Conservation (phyloP, 805 yeast genomes). For the Candida khao-thaluensis region DNA sequence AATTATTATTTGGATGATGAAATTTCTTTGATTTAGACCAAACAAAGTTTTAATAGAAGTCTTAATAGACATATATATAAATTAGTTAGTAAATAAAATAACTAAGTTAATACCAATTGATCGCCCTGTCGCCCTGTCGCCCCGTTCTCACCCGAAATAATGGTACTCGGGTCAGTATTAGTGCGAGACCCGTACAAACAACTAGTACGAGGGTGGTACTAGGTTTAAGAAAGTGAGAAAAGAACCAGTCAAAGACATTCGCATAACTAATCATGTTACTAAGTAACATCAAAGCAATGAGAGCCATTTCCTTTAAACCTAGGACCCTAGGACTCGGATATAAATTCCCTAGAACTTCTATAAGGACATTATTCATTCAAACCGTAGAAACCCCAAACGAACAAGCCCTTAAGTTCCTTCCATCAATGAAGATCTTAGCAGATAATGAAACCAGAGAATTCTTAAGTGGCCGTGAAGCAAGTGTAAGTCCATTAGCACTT, state of each 20-base stretch:
- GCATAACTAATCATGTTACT: conserved; percentile 6
- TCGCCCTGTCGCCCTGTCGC: too few species aligned
- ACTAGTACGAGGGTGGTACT: too few species aligned
- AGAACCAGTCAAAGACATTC: neutral
- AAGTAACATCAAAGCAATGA: conserved; percentile 2
- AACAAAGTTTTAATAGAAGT: too few species aligned
- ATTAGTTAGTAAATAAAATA: too few species aligned
- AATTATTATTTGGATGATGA: conserved; percentile 36
- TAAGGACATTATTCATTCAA: conserved; percentile 58
- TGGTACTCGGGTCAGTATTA: too few species aligned
- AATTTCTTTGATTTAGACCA: too few species aligned
- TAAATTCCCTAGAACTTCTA: neutral
- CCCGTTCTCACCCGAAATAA: too few species aligned
- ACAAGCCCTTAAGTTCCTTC: conserved; percentile 80
- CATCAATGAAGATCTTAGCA: conserved; percentile 64
- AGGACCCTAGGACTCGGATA: neutral
- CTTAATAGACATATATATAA: too few species aligned
- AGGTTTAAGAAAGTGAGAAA: too few species aligned
- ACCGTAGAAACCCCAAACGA: conserved; percentile 86
- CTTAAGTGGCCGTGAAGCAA: conserved; percentile 72
- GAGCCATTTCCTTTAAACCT: neutral
- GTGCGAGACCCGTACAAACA: too few species aligned
- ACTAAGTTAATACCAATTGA: too few species aligned
- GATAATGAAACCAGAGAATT: conserved; percentile 71
- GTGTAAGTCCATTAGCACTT: conserved; percentile 71